phyloP scores from a whole-genome alignment of 805 yeast genomes.

The Candida rishiriensis region DNA sequence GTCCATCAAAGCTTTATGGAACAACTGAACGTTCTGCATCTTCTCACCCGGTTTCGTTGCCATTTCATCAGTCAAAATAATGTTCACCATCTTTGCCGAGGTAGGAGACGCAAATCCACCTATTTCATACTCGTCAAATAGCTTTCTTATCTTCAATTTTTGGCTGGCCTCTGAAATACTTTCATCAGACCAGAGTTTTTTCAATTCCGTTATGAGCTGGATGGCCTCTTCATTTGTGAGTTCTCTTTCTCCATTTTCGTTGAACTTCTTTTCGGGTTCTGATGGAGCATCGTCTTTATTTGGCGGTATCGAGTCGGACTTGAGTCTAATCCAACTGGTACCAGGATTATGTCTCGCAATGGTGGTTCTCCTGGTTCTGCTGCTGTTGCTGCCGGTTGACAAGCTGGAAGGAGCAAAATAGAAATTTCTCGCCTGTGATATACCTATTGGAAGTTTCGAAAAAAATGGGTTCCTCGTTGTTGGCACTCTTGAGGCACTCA shows the following conservation, averaged over 20 bases:
- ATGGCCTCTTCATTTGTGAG: slow-evolving; percentile 26
- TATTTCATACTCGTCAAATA: slow-evolving; percentile 26
- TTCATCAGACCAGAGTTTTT: slow-evolving; percentile 23
- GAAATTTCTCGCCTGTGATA: too few species aligned
- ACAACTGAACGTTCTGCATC: slow-evolving; percentile 26
- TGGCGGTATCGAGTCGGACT: slow-evolving; percentile 12
- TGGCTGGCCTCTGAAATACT: slow-evolving; percentile 15
- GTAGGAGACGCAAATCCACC: slow-evolving; percentile 29
- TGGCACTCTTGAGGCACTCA: too few species aligned
- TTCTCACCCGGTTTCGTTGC: slow-evolving; percentile 25
- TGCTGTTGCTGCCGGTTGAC: too few species aligned
- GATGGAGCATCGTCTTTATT: background rate
- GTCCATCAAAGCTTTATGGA: slow-evolving; percentile 27
- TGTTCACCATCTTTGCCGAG: slow-evolving; percentile 24
- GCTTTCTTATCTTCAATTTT: slow-evolving; percentile 8
- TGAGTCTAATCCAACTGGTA: slow-evolving; percentile 1
- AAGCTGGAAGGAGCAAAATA: too few species aligned
- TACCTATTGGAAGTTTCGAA: too few species aligned
- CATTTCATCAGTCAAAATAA: slow-evolving; percentile 22
- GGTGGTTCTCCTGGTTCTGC: too few species aligned
- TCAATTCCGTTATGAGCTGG: slow-evolving; percentile 18
- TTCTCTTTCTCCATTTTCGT: slow-evolving; percentile 25
- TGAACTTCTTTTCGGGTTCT: slow-evolving; percentile 9
- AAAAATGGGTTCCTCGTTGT: too few species aligned
- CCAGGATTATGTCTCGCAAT: too few species aligned